Evolutionary conservation across 306 rosid species (phyloP), one percentile per base, ranked within the genome.

Genomic region (Neltuma alba): DNA sequence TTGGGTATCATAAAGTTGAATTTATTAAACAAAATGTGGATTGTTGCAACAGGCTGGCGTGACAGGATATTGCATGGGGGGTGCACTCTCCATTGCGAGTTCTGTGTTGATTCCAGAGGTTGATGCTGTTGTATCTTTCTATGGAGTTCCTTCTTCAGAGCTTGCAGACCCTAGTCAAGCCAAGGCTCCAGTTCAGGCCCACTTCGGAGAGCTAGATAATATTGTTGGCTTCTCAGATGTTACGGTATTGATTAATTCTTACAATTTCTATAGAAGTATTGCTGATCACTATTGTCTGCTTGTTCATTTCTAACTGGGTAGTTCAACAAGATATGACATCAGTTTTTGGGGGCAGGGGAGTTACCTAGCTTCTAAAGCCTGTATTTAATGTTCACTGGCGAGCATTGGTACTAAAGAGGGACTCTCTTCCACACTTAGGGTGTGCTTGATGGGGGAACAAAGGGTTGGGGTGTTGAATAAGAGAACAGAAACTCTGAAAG

Each of bases 41-140:
- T 84, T 68, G 41, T 79, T 75, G 48, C 68, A 61, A 68, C 85
- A 93, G 99, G 96, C 81, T 70, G 98, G 99, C 85, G 97, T 95
- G 42, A 89, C 97, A 82, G 99, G 99, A 82, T 95, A 84, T 80
- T 95, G 99, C 78, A 93, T 95, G 99, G 99, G 98, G 23, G 99
- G 98, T 79, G 99, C 99, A 58, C 99, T 95, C 28, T 83, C 99
- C 30, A 90, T 95, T 82, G 99, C 99, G 73, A 93, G 99, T 76
- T 93, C 99, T 67, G 99, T 93, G 31, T 86, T 95, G 88, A 87
- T 90, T 40, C 90, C 97, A 36, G 82, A 83, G 73, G 93, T 91
- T 68, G 98, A 95, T 87, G 94, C 97, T 80, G 96, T 79, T 73
- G 98, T 95, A 79, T 93, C 97, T 70, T 95, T 95, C 82, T 95